These are phyloP conservation scores for Dothistroma septosporum DNA, from an alignment of 2,329 filamentous ascomycete genomes.

Conservation along the genomic window DNA sequence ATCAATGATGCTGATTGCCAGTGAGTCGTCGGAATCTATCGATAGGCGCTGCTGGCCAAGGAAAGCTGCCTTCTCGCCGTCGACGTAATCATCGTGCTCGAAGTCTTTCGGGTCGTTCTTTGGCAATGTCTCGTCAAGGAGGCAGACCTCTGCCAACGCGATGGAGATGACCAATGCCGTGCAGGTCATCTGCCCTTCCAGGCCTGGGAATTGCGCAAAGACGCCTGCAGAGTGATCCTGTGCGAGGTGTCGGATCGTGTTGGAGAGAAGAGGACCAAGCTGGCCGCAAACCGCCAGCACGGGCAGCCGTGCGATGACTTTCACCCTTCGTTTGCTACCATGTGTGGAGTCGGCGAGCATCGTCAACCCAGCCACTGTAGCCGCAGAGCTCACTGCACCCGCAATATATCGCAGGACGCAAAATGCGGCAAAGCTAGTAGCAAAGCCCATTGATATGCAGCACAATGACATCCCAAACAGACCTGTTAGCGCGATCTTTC, in stretches of 20 bases:
- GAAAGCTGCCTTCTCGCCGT: conserved; percentile 47
- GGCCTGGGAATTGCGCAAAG: conserved; percentile 42
- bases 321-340: conserved; percentile 31
- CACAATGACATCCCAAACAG: conserved; percentile 43
- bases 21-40: conserved; percentile 34
- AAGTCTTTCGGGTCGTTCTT: not conserved
- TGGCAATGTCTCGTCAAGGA: conserved; percentile 37
- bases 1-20: conserved; percentile 35
- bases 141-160: conserved; percentile 37
- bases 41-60: conserved; percentile 32
- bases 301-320: conserved; percentile 43
- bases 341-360: conserved; percentile 44
- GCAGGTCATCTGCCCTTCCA: conserved; percentile 43
- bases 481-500: conserved; percentile 44
- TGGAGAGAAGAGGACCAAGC: conserved; percentile 44
- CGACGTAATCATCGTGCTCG: conserved; percentile 21
- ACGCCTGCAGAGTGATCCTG: conserved; percentile 36
- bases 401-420: conserved; percentile 43
- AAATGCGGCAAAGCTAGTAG: conserved; percentile 41
- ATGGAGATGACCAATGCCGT: conserved; percentile 41
- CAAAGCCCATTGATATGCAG: conserved; percentile 47
- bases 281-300: conserved; percentile 45
- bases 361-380: conserved; percentile 43
- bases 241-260: conserved; percentile 42
- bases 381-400: conserved; percentile 43